Base-by-base conservation (phyloP, 2,329 filamentous ascomycete genomes). In the Didymella exigua region DNA sequence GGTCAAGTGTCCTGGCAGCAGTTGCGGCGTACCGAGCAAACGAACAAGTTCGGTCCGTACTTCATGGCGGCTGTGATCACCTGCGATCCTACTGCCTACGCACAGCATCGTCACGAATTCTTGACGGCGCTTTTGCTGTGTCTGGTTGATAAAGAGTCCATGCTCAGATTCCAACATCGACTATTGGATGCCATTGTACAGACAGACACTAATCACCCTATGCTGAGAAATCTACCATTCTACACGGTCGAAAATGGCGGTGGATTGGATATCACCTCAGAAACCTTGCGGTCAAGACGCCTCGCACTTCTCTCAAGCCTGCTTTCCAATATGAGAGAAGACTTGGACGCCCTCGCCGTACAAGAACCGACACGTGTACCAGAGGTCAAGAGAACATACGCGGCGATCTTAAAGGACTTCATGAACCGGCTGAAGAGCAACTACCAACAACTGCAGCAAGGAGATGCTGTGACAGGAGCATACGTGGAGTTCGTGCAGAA, bases 401-500 rank as follows among this genome's bases (percentile, higher is more conserved):
- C 74, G 1, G 74, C 79, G 10, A 75, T 86, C 36, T 75, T 87
- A 8, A 78, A 79, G 54, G 71, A 76, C n/a, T 67, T 87, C 54
- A 87, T 87, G 86, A 73, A 72, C 7, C 76, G 81, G 1, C 87
- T 88, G 84, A 86, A 84, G 65, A 73, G 73, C 31, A 86, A 86
- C 54, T 87, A 86, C 55, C 78, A 81, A 53, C 82, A 85, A 55
- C 73, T 86, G 11, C 62, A 70, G 23, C 74, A 78, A 45, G 63
- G 64, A 3, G 52, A 58, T 4, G 62, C 65, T 5, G 76, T 78
- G 4, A 79, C 79, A 43, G 82, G 84, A 10, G 75, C 78, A 2
- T 88, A 88, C 63, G 82, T 87, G 6, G 77, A 81, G 9, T 87
- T 88, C 63, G 84, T 87, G 5, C 86, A 88, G 54, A 74, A 77